phyloP scores from a whole-genome alignment of 352 stramenopile species.

The Phytophthora syringae region DNA sequence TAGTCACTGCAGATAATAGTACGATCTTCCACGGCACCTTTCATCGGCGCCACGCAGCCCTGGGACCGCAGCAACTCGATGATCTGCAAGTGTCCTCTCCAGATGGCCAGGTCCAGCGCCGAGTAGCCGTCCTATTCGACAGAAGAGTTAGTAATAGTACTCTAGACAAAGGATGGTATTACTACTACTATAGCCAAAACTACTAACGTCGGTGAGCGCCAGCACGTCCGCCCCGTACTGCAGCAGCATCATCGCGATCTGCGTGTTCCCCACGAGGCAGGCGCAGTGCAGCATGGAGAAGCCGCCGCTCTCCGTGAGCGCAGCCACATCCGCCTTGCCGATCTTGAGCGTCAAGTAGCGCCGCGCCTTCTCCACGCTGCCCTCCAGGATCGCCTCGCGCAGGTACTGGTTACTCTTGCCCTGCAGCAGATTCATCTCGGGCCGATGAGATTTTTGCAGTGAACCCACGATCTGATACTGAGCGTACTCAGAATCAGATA shows the following conservation, averaged over 20 bases:
- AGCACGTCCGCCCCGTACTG: conserved; percentile 80
- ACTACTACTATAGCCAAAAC: not conserved
- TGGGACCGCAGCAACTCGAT: conserved; percentile 84
- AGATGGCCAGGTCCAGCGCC: conserved; percentile 82
- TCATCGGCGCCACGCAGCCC: conserved; percentile 83
- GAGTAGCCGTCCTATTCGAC: conserved; percentile 74
- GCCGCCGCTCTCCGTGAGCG: conserved; percentile 78
- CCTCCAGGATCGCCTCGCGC: conserved; percentile 83
- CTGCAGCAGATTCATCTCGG: conserved; percentile 81
- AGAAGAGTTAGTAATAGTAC: not conserved
- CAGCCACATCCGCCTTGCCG: conserved; percentile 80
- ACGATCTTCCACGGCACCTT: conserved; percentile 41
- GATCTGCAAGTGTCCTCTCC: conserved; percentile 83
- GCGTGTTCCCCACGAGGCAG: conserved; percentile 75
- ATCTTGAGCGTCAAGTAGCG: conserved; percentile 87
- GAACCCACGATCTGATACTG: not conserved
- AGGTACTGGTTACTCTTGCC: conserved; percentile 89
- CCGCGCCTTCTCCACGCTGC: conserved; percentile 79
- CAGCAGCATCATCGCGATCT: conserved; percentile 90
- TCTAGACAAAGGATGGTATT: not conserved
- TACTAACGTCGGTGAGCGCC: conserved; percentile 71
- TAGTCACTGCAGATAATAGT: conserved; percentile 3
- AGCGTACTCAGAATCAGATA: not conserved
- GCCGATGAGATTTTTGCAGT: not conserved
- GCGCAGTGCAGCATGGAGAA: conserved; percentile 88